Evolutionary conservation across 2,329 filamentous ascomycete species (phyloP).

Genomic region (Verticillium zaregamsianum): DNA sequence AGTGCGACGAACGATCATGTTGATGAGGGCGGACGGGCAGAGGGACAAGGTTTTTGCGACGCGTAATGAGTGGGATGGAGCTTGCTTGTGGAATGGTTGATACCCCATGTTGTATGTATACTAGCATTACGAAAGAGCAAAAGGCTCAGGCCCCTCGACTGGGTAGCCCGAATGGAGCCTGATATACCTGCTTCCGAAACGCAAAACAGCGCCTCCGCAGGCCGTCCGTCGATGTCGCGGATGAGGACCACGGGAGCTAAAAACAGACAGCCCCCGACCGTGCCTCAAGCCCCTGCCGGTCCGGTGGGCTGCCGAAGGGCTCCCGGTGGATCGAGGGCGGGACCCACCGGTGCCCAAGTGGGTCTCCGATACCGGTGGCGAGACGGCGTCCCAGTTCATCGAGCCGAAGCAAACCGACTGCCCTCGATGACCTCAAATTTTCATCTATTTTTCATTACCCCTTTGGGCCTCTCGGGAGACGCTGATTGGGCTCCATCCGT

Average conservation of each 20-base stretch:
- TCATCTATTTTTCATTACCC: not conserved
- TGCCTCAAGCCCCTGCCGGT: too few species aligned
- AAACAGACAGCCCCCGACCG: too few species aligned
- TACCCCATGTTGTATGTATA: too few species aligned
- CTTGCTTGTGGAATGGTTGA: too few species aligned
- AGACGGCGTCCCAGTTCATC: not conserved
- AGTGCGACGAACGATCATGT: not conserved
- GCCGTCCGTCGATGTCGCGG: too few species aligned
- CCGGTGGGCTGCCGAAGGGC: not conserved
- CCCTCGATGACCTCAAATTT: not conserved
- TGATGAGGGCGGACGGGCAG: not conserved
- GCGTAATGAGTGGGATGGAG: too few species aligned
- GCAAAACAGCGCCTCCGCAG: too few species aligned
- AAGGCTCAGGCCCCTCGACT: too few species aligned
- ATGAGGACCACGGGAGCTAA: too few species aligned
- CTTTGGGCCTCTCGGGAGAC: not conserved
- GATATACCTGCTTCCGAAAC: too few species aligned
- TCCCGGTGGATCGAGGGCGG: not conserved
- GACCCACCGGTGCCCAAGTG: not conserved
- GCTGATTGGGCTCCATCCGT: not conserved
- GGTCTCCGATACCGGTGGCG: not conserved
- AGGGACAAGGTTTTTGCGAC: not conserved
- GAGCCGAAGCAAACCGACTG: not conserved
- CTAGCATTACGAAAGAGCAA: too few species aligned
- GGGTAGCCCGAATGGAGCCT: too few species aligned